Base-by-base conservation (phyloP, 1,284 basidiomycete genomes). In the Apiotrichum domesticum region DNA sequence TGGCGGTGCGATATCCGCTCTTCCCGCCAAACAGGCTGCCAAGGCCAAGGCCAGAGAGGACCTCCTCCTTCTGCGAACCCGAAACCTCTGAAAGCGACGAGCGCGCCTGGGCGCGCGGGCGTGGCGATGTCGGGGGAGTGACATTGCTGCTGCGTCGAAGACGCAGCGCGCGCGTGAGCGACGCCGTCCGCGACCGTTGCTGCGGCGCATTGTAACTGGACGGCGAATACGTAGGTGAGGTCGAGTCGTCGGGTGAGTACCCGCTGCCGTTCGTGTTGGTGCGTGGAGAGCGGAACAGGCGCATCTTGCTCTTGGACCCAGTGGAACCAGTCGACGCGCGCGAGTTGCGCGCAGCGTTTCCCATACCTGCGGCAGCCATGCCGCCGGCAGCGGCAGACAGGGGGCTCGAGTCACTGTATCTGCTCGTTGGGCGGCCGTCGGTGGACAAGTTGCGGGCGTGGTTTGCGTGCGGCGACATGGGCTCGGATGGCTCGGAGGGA, bases 1-100 rank as follows among this genome's bases (percentile, higher is more conserved):
- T 42, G 0, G 58, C 45, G 13, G 62, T 63, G 41, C 58, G 56
- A 45, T 63, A 58, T 11, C 58, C 54, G 15, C 33, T 21, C 15
- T 33, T 32, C 4, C 14, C 7, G 14, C 37, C 48, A 21, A 51
- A 35, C 14, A 47, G 46, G 39, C 52, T 58, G 15, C 55, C 44
- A 29, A 59, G 42, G 3, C 58, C 56, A 2, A 63, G 54, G 6
- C 62, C 56, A 15, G 41, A 42, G 13, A 58, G 45, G 11, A 21
- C 51, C 8, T 62, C 55, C 52, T 58, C 47, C 40, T 48, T 53
- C 39, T 21, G 21, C 21, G 21, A 21, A 21, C 21, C 21, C 21
- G 21, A 21, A 21, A 21, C 21, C 21, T 50, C 42, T 2, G 41
- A 13, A n/a, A 14, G n/a, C n/a, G 35, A 34, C 7, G 35, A 32